These are phyloP conservation scores for Lavandula angustifolia DNA, from an alignment of 257 asterid species.

Conservation along the genomic window DNA sequence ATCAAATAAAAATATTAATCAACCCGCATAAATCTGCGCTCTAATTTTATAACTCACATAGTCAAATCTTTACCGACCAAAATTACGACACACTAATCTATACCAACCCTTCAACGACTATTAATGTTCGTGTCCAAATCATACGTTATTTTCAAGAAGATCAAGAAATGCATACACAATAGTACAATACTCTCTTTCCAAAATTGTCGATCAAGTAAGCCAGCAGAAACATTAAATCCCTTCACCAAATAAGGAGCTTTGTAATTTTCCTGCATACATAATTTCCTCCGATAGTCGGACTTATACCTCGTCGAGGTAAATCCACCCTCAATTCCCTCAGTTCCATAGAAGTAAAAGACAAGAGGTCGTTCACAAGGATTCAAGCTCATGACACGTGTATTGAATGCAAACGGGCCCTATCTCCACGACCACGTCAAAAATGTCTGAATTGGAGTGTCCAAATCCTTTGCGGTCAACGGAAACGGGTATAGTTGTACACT, in stretches of 20 bases:
- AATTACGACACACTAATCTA: not conserved
- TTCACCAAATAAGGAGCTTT: conserved; percentile 40
- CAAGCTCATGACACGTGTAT: conserved; percentile 32
- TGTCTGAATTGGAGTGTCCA: conserved; percentile 65
- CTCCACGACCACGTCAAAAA: conserved; percentile 73
- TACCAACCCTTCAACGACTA: not conserved
- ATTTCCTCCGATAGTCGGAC: not conserved
- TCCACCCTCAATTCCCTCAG: conserved; percentile 29
- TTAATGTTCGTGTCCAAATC: no score
- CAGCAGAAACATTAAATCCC: conserved; percentile 53
- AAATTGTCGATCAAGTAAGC: conserved; percentile 41
- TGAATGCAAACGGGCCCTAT: conserved; percentile 57
- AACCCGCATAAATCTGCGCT: not conserved
- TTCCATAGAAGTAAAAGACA: conserved; percentile 38
- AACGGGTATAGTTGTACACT: conserved; percentile 57
- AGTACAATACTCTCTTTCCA: conserved; percentile 56
- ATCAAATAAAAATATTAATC: not conserved
- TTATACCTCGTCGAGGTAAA: conserved; percentile 45
- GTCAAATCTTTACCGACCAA: not conserved
- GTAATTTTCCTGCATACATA: conserved; percentile 39
- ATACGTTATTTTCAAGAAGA: no score
- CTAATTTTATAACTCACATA: not conserved
- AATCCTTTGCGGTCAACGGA: conserved; percentile 38
- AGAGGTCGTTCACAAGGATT: conserved; percentile 50
- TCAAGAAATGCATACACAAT: no score